These are phyloP conservation scores for Phoenix roebelenii DNA, from an alignment of 176 grass and related monocot species.

Conservation along the genomic window DNA sequence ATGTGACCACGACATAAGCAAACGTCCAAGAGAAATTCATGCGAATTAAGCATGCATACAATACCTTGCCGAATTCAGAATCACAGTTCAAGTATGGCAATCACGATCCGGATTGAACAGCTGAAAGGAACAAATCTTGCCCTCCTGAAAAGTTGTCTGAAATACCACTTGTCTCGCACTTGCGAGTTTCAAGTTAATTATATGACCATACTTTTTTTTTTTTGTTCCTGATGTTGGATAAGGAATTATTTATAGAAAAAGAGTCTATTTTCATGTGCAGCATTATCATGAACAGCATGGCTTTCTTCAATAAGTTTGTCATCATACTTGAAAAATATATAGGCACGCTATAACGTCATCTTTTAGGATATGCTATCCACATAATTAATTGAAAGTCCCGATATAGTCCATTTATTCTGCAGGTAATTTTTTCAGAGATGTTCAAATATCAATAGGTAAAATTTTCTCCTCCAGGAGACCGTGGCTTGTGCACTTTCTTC, in stretches of 20 bases:
- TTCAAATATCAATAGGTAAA: conserved; percentile 18
- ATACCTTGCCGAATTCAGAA: conserved; percentile 66
- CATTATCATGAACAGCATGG: too few species aligned
- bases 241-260: too few species aligned
- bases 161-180: too few species aligned
- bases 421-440: conserved; percentile 16
- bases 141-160: not conserved
- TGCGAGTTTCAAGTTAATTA: too few species aligned
- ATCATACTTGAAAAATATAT: too few species aligned
- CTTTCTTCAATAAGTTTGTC: too few species aligned
- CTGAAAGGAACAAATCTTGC: conserved; percentile 18
- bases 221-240: too few species aligned
- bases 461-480: not conserved
- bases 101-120: conserved; percentile 25
- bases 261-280: too few species aligned
- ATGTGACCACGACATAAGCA: conserved; percentile 17
- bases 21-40: conserved; percentile 78
- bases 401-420: conserved; percentile 8
- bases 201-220: too few species aligned
- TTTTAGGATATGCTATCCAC: too few species aligned
- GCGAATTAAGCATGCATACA: conserved; percentile 88
- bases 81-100: conserved; percentile 43
- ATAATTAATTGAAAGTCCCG: too few species aligned
- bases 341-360: too few species aligned
- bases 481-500: not conserved